phyloP scores from a whole-genome alignment of 768 basidiomycete species.

The Harrya chromipes region DNA sequence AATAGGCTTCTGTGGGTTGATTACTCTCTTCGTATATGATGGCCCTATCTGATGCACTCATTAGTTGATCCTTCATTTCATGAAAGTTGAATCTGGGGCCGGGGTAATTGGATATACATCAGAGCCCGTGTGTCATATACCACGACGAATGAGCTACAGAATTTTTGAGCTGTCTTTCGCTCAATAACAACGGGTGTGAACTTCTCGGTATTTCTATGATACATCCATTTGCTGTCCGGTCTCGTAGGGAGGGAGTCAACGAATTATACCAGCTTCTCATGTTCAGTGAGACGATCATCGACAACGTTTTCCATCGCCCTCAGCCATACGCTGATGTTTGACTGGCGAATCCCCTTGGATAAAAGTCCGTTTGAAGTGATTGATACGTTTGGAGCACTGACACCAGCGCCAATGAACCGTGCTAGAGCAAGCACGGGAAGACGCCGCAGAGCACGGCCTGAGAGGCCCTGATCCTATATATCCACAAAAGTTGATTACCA shows the following conservation, averaged over 20 bases:
- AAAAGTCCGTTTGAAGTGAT: slow-evolving; percentile 4
- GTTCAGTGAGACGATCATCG: slow-evolving; percentile 50
- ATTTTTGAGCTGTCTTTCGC: background rate
- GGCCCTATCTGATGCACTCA: background rate
- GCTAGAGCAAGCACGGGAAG: slow-evolving; percentile 95
- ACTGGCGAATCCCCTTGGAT: slow-evolving; percentile 11
- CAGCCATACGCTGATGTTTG: slow-evolving; percentile 69
- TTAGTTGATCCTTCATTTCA: slow-evolving; percentile 26
- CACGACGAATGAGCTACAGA: background rate
- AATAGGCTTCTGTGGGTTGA: slow-evolving; percentile 23
- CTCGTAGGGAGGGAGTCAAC: background rate
- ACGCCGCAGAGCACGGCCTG: slow-evolving; percentile 86
- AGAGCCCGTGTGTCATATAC: background rate
- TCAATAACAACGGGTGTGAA: background rate
- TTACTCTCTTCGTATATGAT: background rate
- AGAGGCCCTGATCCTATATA: slow-evolving; percentile 72
- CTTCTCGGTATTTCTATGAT: background rate
- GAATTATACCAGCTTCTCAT: slow-evolving; percentile 41
- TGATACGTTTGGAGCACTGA: slow-evolving; percentile 16
- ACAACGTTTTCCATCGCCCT: slow-evolving; percentile 82
- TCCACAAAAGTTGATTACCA: background rate
- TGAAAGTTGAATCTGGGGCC: slow-evolving; percentile 8
- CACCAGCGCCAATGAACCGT: slow-evolving; percentile 63
- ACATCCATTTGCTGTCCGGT: background rate
- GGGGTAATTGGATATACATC: slow-evolving; percentile 4